phyloP scores from a whole-genome alignment of 2,329 filamentous ascomycete species.

The Westerdykella ornata region DNA sequence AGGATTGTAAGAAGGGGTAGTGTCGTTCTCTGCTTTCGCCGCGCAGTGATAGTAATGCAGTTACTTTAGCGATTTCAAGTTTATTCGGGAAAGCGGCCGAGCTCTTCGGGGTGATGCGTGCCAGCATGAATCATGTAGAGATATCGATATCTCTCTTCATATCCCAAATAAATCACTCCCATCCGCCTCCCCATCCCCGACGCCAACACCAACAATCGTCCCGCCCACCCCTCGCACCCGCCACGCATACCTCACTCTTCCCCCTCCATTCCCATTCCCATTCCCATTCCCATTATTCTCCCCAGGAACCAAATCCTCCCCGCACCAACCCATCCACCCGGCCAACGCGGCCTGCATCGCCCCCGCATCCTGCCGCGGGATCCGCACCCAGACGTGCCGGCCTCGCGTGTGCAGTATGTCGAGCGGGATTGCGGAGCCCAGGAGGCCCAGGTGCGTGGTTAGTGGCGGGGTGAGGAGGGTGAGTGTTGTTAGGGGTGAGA shows the following conservation, averaged over 20 bases:
- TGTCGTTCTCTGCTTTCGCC: too few species aligned
- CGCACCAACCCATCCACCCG: conserved; percentile 23
- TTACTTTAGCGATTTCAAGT: too few species aligned
- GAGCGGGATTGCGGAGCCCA: conserved; percentile 59
- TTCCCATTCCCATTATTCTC: background rate
- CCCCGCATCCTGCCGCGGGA: conserved; percentile 22
- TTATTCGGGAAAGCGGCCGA: too few species aligned
- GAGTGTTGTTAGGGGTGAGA: conserved; percentile 59
- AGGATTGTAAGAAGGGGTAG: too few species aligned
- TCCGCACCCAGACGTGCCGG: conserved; percentile 17
- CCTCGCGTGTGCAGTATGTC: conserved; percentile 56
- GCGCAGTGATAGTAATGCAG: too few species aligned
- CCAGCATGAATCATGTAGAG: too few species aligned
- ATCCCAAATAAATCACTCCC: conserved; percentile 14
- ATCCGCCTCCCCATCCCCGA: conserved; percentile 4
- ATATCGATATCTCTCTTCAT: background rate
- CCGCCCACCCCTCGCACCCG: conserved; percentile 18
- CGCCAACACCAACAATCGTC: conserved; percentile 5
- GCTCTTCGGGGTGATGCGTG: too few species aligned
- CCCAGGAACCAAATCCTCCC: conserved; percentile 17
- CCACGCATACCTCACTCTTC: conserved; percentile 24
- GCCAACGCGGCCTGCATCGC: conserved; percentile 19
- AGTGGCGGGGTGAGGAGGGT: conserved; percentile 59
- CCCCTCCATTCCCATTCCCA: background rate
- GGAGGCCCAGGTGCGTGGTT: conserved; percentile 62